Base-by-base conservation (phyloP, 1,284 basidiomycete genomes). In the Vanrija humicola region DNA sequence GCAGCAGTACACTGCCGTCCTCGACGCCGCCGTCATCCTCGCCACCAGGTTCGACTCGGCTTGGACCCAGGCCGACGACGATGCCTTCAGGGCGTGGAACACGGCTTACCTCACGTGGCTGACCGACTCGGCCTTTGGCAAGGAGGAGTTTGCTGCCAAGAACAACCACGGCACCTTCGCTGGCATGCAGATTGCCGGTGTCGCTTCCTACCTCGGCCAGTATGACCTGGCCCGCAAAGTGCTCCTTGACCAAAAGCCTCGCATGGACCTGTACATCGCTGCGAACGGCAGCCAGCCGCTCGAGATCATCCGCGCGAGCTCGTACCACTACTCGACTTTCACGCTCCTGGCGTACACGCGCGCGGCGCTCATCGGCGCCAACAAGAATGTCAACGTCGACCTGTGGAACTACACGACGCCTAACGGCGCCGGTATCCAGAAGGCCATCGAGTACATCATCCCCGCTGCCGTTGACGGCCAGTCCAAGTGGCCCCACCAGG, bases 81-180 rank as follows among this genome's bases (percentile, higher is more conserved):
- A 50, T 12, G 48, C 45, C 10, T 57, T 57, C 56, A 19, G 23
- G 7, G 34, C 15, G n/a, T 57, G 56, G 56, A 57, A 53, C 48
- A 7, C 15, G 14, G 28, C 53, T 15, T 57, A 28, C 42, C 56
- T 57, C 39, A 18, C 12, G 2, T 57, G 56, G 56, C 51, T 57
- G 18, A 50, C 39, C n/a, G 44, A 47, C 26, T 43, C 38, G 19
- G 45, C 42, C 6, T 57, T 57, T 25, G 56, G 56, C 38, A 16
- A 47, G 48, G 8, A 43, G 19, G 56, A 53, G 52, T 52, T 57
- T 10, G 25, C 29, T 7, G 56, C 51, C 23, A 53, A 50, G 45
- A 57, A 53, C 48, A 57, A 54, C 40, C 56, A 54, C 48, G 48
- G 39, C 12, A 54, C 48, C 15, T 57, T 53, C 25, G 56, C 56